Evolutionary conservation across 1,139 yeast species (phyloP).

Genomic region (Magnusiomyces starmeri): DNA sequence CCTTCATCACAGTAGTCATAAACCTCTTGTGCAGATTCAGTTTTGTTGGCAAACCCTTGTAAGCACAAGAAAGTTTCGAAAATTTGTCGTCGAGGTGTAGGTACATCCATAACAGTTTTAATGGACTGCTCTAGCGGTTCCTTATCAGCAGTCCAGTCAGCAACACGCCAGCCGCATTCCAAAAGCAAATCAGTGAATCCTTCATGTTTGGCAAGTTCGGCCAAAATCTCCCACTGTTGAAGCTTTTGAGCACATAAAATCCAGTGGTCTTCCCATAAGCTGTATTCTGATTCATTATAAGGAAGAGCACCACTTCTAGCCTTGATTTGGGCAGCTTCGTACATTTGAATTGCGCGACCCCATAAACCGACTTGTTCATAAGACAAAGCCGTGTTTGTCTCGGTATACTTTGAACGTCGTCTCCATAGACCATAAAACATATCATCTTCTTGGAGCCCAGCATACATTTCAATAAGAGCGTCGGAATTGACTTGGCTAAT

Average conservation of each 20-base stretch:
- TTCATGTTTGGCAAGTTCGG: slow-evolving; percentile 95
- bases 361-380: slow-evolving; percentile 93
- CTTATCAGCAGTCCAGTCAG: slow-evolving; percentile 95
- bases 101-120: slow-evolving; percentile 95
- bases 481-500: slow-evolving; percentile 84
- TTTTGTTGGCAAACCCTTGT: slow-evolving; percentile 89
- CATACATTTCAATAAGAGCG: slow-evolving; percentile 83
- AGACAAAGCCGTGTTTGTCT: slow-evolving; percentile 86
- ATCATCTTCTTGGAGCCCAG: slow-evolving; percentile 86
- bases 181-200: slow-evolving; percentile 88
- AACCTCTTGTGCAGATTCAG: slow-evolving; percentile 69
- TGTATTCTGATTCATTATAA: slow-evolving; percentile 90
- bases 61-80: slow-evolving; percentile 89
- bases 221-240: slow-evolving; percentile 96
- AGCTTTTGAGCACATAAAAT: slow-evolving; percentile 91
- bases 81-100: slow-evolving; percentile 93
- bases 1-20: slow-evolving; percentile 92
- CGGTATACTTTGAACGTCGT: slow-evolving; percentile 86
- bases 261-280: slow-evolving; percentile 99
- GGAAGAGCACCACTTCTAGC: slow-evolving; percentile 95
- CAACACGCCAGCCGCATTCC: slow-evolving; percentile 99
- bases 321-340: slow-evolving; percentile 95
- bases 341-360: slow-evolving; percentile 89
- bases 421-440: slow-evolving; percentile 98
- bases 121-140: slow-evolving; percentile 93